Conservation (phyloP, 2,329 filamentous ascomycete genomes). For the Aspergillus sp. region DNA sequence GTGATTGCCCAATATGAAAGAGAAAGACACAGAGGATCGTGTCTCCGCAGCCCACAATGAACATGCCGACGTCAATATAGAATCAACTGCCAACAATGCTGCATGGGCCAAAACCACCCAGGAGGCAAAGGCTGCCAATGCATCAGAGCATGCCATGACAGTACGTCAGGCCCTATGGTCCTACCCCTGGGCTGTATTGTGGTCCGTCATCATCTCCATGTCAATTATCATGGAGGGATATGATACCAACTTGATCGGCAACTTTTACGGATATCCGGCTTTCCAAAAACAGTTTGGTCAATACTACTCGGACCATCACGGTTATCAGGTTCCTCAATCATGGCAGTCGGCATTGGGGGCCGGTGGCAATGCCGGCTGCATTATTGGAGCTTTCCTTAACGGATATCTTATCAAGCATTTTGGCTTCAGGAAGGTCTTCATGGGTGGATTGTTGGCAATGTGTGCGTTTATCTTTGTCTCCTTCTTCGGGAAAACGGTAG, state of each 20-base stretch:
- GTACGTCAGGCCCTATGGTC: conserved; percentile 11
- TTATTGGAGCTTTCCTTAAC: conserved; percentile 66
- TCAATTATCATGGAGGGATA: conserved; percentile 55
- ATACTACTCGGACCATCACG: conserved; percentile 3
- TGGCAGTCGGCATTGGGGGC: conserved; percentile 61
- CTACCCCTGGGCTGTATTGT: conserved; percentile 28
- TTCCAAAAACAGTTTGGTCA: conserved; percentile 43
- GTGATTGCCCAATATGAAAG: no score
- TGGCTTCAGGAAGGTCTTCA: conserved; percentile 24
- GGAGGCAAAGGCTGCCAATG: conserved; percentile 9
- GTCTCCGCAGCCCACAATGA: no score
- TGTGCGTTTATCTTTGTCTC: conserved; percentile 61
- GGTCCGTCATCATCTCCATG: conserved; percentile 43
- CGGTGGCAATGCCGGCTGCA: conserved; percentile 61
- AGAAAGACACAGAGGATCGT: no score
- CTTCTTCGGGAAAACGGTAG: conserved; percentile 63
- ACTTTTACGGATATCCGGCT: conserved; percentile 47
- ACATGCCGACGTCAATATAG: no score
- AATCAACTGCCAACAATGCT: not conserved
- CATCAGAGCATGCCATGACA: conserved; percentile 11
- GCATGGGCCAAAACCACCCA: not conserved
- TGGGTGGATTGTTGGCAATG: conserved; percentile 55
- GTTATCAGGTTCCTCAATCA: conserved; percentile 50
- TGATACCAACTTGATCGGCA: conserved; percentile 50
- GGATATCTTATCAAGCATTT: conserved; percentile 59